Conservation (phyloP, 2,329 filamentous ascomycete genomes). For the Sphaerulina vaccinii region DNA sequence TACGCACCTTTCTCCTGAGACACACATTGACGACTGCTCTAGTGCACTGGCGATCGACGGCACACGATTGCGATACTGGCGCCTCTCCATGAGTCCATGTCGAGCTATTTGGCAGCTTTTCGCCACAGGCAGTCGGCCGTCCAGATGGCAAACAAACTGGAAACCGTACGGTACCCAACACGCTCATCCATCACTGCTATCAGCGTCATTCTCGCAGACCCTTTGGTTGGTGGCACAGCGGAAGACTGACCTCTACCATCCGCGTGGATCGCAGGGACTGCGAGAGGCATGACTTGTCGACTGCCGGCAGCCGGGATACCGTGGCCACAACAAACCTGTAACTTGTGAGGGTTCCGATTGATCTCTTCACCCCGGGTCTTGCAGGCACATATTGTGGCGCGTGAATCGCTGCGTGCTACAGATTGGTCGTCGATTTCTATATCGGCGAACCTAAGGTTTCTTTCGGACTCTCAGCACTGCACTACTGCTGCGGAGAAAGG, state of each 20-base stretch:
- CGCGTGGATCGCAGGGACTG: conserved; percentile 6
- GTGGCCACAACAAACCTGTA: not conserved
- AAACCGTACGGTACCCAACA: not conserved
- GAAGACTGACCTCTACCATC: conserved; percentile 7
- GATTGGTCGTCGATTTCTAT: too few species aligned
- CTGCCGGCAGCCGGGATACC: conserved; percentile 13
- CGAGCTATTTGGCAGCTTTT: not conserved
- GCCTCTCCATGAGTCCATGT: too few species aligned
- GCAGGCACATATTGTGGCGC: conserved; percentile 14
- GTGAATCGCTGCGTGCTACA: conserved; percentile 5
- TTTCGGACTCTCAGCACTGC: too few species aligned
- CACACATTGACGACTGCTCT: not conserved
- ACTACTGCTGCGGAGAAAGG: not conserved
- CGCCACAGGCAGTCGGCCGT: not conserved
- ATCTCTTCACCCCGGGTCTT: not conserved
- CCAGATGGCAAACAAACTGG: not conserved
- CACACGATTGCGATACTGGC: not conserved
- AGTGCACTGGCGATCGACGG: not conserved
- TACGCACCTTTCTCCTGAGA: not conserved
- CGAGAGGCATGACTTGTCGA: conserved; percentile 2
- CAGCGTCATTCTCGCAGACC: not conserved
- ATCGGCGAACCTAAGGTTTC: too few species aligned
- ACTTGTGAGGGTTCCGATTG: conserved; percentile 8
- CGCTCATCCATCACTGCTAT: not conserved
- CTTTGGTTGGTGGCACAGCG: not conserved